phyloP scores from a whole-genome alignment of 2,329 filamentous ascomycete species.

The Thermothelomyces thermophilus region DNA sequence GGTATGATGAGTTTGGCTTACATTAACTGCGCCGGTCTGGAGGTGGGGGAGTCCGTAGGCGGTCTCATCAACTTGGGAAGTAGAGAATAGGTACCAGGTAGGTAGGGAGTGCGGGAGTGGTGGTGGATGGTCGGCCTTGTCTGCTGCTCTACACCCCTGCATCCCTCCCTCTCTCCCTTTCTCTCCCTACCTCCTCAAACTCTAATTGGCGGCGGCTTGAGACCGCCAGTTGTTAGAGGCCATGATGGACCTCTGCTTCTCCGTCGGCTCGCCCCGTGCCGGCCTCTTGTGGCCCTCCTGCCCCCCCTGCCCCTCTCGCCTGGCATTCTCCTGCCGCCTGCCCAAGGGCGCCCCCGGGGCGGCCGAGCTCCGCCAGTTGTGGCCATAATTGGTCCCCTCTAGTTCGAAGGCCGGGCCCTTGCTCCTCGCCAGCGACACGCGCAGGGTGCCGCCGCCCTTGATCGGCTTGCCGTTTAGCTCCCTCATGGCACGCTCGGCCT shows the following conservation, averaged over 20 bases:
- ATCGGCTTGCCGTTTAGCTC: slow-evolving; percentile 32
- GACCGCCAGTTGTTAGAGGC: slow-evolving; percentile 18
- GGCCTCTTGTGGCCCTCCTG: background rate
- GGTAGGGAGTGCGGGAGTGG: too few relatives aligned
- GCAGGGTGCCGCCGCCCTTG: slow-evolving; percentile 18
- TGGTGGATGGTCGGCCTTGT: too few relatives aligned
- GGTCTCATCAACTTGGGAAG: too few relatives aligned
- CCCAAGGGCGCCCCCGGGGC: background rate
- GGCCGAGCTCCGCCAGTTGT: background rate
- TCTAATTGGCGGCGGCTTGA: background rate
- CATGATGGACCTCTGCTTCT: slow-evolving; percentile 17
- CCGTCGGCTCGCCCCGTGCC: slow-evolving; percentile 12
- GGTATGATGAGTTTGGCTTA: too few relatives aligned
- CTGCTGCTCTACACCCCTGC: too few relatives aligned
- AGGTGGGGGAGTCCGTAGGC: too few relatives aligned
- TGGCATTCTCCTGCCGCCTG: background rate
- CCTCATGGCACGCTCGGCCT: slow-evolving; percentile 46
- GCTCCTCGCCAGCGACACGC: slow-evolving; percentile 14
- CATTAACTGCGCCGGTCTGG: too few relatives aligned
- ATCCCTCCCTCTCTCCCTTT: too few relatives aligned
- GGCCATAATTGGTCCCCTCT: background rate
- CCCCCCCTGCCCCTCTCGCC: background rate
- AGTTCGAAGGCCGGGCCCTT: slow-evolving; percentile 7
- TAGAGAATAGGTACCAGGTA: too few relatives aligned
- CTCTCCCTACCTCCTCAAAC: too few relatives aligned